Evolutionary conservation across 352 stramenopile genomes (phyloP), one percentile per base, ranked within the genome.

Genomic region (Phytophthora aleatoria): DNA sequence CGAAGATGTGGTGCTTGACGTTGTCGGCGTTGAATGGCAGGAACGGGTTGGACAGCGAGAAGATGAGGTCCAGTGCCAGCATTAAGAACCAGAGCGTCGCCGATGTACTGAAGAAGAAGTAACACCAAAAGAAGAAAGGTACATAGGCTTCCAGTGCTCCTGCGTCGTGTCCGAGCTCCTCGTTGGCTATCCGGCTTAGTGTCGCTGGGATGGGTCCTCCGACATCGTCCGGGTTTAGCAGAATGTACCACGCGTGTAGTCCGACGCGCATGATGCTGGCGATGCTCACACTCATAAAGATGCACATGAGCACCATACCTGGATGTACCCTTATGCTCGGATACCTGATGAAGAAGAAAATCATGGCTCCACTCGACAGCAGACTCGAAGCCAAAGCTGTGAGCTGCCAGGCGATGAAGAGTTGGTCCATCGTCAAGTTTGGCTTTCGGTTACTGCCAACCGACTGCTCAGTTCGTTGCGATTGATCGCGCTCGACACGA

Each of bases 21-120:
- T 90, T 90, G 75, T 95, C 86, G 50, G 83, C 81, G 63, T 92
- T 89, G 74, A 95, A 95, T 7, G 87, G 87, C 49, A 95, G 61
- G 69, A 95, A 95, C 62, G 87, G 87, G 65, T 95, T 95, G 42
- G 83, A 92, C 10, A 95, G 73, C 63, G 87, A 95, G 68, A 92
- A 94, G 64, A 95, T 94, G 39, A 95, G 70, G 55, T 95, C 85
- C 15, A 94, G 64, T 53, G 87, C 85, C 27, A 95, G 69, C 87
- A 95, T 95, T 64, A 95, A 79, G 64, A 82, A 91, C 87, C 87
- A 95, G 47, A 94, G 86, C 26, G 85, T 94, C 31, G 80, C 58
- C 13, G 87, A 75, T 42, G 85, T 92, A 58, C 72, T 71, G 71
- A 95, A 92, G 82, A 94, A 95, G 61, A 92, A 89, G 52, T 81